These are phyloP conservation scores for Abelmoschus esculentus DNA, from an alignment of 345 rosid genomes.

Conservation along the genomic window DNA sequence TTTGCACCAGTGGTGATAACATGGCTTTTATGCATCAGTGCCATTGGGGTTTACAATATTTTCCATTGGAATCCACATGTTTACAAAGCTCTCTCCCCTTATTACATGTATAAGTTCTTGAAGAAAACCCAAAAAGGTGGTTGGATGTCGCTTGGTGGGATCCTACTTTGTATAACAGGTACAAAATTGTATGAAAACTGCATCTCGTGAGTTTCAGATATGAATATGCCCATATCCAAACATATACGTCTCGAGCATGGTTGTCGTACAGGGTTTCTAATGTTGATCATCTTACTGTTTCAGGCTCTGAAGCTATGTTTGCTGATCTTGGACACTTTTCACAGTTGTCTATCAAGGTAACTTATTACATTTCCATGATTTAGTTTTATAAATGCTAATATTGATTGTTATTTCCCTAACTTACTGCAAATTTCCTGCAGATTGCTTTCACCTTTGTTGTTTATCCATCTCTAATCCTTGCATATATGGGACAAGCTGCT, in stretches of 20 bases:
- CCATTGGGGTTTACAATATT: constrained; percentile 84
- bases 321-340: constrained; percentile 98
- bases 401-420: neutral
- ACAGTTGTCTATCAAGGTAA: constrained; percentile 82
- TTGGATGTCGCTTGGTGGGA: constrained; percentile 99
- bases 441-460: constrained; percentile 86
- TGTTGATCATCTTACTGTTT: neutral
- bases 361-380: neutral
- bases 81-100: constrained; percentile 90
- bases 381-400: neutral
- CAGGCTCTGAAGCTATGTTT: constrained; percentile 99
- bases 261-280: neutral
- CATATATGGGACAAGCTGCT: constrained; percentile 99
- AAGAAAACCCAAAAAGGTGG: constrained; percentile 85
- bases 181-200: neutral
- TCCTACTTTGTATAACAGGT: constrained; percentile 92
- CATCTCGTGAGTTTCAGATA: neutral
- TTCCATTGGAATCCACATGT: constrained; percentile 86
- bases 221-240: neutral
- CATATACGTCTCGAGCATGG: neutral
- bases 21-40: constrained; percentile 75
- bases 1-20: constrained; percentile 58
- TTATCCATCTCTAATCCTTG: constrained; percentile 89
- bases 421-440: constrained; percentile 34
- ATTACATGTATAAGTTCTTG: constrained; percentile 81